Percentiles rank a stretch among this genome's conserved stretches.
phyloP scores from a whole-genome alignment of 768 basidiomycete species.

The Coprinopsis marcescibilis region DNA sequence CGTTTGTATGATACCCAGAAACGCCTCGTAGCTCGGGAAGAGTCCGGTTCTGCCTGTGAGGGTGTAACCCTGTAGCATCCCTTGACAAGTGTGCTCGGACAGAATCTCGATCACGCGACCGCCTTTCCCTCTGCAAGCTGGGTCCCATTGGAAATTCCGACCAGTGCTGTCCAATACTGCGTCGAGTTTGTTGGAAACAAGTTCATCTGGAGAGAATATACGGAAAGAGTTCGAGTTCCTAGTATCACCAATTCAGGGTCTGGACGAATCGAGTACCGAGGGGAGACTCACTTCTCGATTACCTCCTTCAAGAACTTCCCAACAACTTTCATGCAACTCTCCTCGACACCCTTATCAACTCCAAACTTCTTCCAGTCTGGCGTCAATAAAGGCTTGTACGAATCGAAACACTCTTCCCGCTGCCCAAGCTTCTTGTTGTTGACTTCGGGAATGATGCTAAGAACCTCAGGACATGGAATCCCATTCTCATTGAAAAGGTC shows the following conservation, averaged over 20 bases:
- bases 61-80: constrained; percentile 90
- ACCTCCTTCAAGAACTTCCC: constrained; percentile 55
- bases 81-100: constrained; percentile 84
- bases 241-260: not conserved
- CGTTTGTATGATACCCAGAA: constrained; percentile 84
- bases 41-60: constrained; percentile 81
- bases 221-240: constrained; percentile 77
- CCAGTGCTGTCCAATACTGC: constrained; percentile 62
- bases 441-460: constrained; percentile 50
- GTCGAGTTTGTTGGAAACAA: constrained; percentile 85
- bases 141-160: constrained; percentile 86
- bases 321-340: constrained; percentile 73
- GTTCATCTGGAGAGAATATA: constrained; percentile 88
- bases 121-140: constrained; percentile 55
- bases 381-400: constrained; percentile 53
- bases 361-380: constrained; percentile 60
- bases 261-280: not conserved
- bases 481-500: constrained; percentile 62
- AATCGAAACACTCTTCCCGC: constrained; percentile 60
- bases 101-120: constrained; percentile 87
- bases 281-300: constrained; percentile 39
- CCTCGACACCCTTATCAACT: constrained; percentile 48
- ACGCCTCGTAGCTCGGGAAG: constrained; percentile 90
- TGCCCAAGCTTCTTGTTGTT: constrained; percentile 62
- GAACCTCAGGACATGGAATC: constrained; percentile 46